Evolutionary conservation across 805 yeast species (phyloP), one percentile per base, ranked within the genome.

Genomic region (Kurtzmaniella cleridarum): DNA sequence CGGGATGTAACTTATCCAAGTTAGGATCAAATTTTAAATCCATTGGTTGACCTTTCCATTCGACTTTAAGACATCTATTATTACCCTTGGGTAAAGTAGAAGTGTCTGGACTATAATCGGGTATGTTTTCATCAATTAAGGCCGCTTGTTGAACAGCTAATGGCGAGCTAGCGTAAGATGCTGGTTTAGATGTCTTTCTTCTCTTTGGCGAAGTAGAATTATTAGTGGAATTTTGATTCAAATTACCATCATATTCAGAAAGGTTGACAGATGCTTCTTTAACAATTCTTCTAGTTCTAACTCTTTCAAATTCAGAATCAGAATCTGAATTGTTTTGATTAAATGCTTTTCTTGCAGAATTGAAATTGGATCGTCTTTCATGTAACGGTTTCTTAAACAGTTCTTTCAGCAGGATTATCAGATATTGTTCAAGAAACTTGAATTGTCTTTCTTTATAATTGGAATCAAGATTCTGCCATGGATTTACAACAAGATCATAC

Each of bases 41-140:
- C 96, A 91, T 89, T 28, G 97, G 95, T 51, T 89, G 95, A 9
- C 98, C 98, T 66, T 90, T 91, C 98, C 98, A 91, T 60, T 91
- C 98, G 27, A 95, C 85, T 55, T 83, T 83, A 50, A 90, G 70
- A 47, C 87, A 79, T 64, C 83, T 80, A 41, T 74, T 66, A 52
- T 79, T 81, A 34, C 55, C 59, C 46, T 69, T 77, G 50, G 95
- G 95, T 45, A 90, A 67, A 1, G 84, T 70, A 3, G 42, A 36
- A 11, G 77, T 48, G 14, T 84, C 70, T 3, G 97, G 97, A n/a
- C 87, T 79, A 60, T 72, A 88, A 60, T 89, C 96, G 28, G 89
- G 89, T 40, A 90, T 64, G 20, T 78, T 64, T 55, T 80, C 84
- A 72, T 85, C 86, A 41, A 74, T 73, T 41, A 71, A 71, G n/a